phyloP scores from a whole-genome alignment of 805 yeast genomes.

The Brettanomyces nanus region DNA sequence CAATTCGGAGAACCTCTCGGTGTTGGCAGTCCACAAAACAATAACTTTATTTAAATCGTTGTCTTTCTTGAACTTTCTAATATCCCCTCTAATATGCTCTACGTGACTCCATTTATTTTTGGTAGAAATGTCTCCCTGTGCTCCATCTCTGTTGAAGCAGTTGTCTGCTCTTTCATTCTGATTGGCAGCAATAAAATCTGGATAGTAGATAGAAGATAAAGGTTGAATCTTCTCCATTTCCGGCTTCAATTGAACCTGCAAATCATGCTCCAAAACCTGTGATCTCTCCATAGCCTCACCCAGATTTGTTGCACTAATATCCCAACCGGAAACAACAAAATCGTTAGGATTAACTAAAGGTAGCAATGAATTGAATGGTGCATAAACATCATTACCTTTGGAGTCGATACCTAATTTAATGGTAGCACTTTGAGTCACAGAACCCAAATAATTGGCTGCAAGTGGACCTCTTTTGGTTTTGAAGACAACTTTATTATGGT shows the following conservation, averaged over 20 bases:
- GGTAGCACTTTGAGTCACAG: conserved; percentile 90
- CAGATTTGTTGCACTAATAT: conserved; percentile 65
- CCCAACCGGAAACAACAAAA: conserved; percentile 91
- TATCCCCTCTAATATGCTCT: conserved; percentile 77
- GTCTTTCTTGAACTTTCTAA: conserved; percentile 61
- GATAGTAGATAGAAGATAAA: conserved; percentile 82
- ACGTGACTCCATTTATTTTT: conserved; percentile 83
- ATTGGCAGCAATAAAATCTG: conserved; percentile 93
- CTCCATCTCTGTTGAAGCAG: conserved; percentile 50
- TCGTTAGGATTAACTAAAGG: conserved; percentile 91
- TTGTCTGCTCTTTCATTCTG: conserved; percentile 90
- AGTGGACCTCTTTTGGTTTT: conserved; percentile 74
- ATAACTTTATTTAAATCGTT: conserved; percentile 80
- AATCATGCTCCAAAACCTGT: conserved; percentile 75
- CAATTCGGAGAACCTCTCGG: conserved; percentile 84
- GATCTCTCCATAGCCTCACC: conserved; percentile 79
- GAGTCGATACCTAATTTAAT: conserved; percentile 81
- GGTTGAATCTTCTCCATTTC: conserved; percentile 59
- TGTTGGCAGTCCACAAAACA: conserved; percentile 95
- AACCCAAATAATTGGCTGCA: conserved; percentile 77
- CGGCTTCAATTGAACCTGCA: conserved; percentile 67
- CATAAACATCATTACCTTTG: conserved; percentile 78
- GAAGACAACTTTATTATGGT: conserved; percentile 69
- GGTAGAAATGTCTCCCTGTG: conserved; percentile 40
- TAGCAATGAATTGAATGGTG: conserved; percentile 82